Base-by-base conservation (phyloP, 345 rosid genomes). In the Cardiospermum halicacabum region DNA sequence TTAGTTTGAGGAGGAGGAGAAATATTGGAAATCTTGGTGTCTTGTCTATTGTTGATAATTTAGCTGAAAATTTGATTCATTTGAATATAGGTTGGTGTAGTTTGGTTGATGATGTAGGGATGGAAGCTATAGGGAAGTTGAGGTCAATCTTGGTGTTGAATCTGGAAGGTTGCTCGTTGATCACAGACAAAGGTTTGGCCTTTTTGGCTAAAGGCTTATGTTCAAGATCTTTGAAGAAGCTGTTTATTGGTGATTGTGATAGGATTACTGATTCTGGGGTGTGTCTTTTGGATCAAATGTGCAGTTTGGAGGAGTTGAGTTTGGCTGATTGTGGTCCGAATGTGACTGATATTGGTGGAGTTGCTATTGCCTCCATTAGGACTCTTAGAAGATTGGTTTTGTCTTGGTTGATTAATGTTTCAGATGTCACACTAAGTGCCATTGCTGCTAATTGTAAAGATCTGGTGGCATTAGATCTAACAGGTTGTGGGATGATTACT, bases 281-380 rank as follows among this genome's bases (percentile, higher is more conserved):
- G 57, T 68, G 74, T 2, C 45, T 68, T 53, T 66, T 82, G 78
- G 66, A 2, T 26, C 56, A 39, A 54, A 69, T 77, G 59, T 31
- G 30, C 54, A 75, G 77, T n/a, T 75, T 82, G 77, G 84, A 82
- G 66, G 82, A 72, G 60, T 39, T 82, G 75, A 77, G 73, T 56
- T 70, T 79, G 9, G 78, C 84, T 18, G 81, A 79, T 7, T 79
- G 86, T 43, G 84, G 86, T 1, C 78, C 68, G 3, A 72, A 63
- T 67, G 73, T 79, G 51, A 82, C 84, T 10, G 82, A 79, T 54
- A 0, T n/a, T 16, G 77, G 82, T 56, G 80, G 78, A 2, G 9
- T 28, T 11, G 69, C 66, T 7, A 30, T 82, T 58, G 74, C 86
- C 32, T 65, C 68, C 11, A 71, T 77, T 26, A 7, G 56, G 26